phyloP scores from a whole-genome alignment of 106 monocot species.

The Narthecium ossifragum region DNA sequence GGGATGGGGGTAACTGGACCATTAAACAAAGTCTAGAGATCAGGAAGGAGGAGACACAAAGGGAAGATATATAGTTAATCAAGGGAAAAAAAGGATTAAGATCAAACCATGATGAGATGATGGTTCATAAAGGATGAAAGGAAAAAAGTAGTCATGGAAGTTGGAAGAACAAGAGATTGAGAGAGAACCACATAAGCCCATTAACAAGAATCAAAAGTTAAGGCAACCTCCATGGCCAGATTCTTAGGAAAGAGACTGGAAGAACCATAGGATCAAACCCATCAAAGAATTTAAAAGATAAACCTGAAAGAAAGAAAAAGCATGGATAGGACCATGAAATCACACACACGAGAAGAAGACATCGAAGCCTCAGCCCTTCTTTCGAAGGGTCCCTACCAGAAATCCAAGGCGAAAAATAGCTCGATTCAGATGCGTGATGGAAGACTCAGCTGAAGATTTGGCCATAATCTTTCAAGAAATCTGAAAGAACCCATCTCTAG shows the following conservation, averaged over 20 bases:
- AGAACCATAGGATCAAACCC: no score
- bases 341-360: neutral
- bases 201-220: neutral
- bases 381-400: no score
- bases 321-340: neutral
- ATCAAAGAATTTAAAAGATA: no score
- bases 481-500: neutral
- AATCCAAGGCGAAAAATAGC: no score
- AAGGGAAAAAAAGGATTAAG: neutral
- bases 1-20: no score
- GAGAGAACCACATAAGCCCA: neutral
- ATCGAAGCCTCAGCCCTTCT: neutral
- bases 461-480: no score
- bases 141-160: neutral
- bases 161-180: constrained; percentile 5
- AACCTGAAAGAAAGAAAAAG: neutral
- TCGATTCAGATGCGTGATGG: no score
- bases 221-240: constrained; percentile 7
- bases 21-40: neutral
- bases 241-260: neutral
- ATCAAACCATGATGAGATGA: constrained; percentile 18
- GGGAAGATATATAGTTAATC: no score
- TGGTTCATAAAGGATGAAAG: neutral
- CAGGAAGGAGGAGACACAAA: neutral
- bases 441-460: neutral